phyloP scores from a whole-genome alignment of 116 monocot species.

The Iris pallida region DNA sequence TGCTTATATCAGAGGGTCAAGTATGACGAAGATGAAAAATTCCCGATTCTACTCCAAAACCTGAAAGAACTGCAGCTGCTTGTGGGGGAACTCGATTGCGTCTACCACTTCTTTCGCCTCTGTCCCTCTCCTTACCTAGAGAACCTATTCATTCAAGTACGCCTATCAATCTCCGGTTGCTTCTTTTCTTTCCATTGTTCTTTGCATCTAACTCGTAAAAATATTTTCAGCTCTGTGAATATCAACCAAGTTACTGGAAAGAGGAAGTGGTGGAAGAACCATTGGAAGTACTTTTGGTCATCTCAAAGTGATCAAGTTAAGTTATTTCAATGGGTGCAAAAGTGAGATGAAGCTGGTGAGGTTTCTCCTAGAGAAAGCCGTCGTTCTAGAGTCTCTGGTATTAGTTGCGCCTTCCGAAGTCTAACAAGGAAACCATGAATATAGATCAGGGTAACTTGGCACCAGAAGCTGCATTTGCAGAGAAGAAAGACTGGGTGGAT shows the following conservation, averaged over 20 bases:
- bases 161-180: too few species aligned
- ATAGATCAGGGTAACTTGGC: not conserved
- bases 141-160: constrained; percentile 38
- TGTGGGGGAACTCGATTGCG: constrained; percentile 16
- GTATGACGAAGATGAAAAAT: constrained; percentile 1
- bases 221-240: constrained; percentile 15
- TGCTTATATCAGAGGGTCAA: constrained; percentile 1
- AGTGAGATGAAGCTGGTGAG: constrained; percentile 30
- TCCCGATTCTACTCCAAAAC: constrained; percentile 23
- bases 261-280: constrained; percentile 7
- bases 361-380: constrained; percentile 31
- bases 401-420: constrained; percentile 16
- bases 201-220: too few species aligned
- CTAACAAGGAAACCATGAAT: not conserved
- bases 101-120: constrained; percentile 17
- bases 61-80: constrained; percentile 34
- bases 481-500: constrained; percentile 12
- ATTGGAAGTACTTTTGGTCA: constrained; percentile 14
- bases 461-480: not conserved
- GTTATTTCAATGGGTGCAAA: constrained; percentile 26
- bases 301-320: constrained; percentile 37
- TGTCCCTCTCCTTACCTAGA: constrained; percentile 32
- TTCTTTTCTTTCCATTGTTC: too few species aligned
- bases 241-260: not conserved
- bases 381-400: constrained; percentile 22